Conservation (phyloP, 345 rosid genomes). For the Corchorus olitorius region DNA sequence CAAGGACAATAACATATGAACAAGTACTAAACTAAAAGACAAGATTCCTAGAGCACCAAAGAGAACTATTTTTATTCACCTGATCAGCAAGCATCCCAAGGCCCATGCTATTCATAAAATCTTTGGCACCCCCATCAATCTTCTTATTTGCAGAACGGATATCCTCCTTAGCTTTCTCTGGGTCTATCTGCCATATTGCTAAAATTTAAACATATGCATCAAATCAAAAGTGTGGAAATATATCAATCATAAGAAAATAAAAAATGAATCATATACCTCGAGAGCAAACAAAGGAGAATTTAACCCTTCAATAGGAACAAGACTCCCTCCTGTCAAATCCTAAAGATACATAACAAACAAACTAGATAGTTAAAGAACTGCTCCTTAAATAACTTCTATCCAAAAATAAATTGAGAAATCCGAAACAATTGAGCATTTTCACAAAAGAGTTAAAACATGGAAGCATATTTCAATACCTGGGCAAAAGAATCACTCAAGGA, state of each 20-base stretch:
- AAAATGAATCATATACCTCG: slow-evolving; percentile 49
- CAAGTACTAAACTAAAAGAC: not conserved
- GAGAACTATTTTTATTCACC: slow-evolving; percentile 37
- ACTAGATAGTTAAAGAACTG: not conserved
- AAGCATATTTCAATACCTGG: slow-evolving; percentile 40
- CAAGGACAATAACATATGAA: not conserved
- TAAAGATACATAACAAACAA: slow-evolving; percentile 24
- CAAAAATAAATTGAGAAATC: not conserved
- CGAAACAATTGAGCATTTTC: not conserved
- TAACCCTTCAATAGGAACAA: slow-evolving; percentile 68
- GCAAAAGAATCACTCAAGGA: slow-evolving; percentile 81
- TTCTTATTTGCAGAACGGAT: slow-evolving; percentile 41
- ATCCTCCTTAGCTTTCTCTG: slow-evolving; percentile 71
- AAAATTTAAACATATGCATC: slow-evolving; percentile 25
- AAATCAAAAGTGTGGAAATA: slow-evolving; percentile 6
- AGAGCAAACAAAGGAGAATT: slow-evolving; percentile 73
- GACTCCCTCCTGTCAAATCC: slow-evolving; percentile 75
- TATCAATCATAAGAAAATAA: not conserved
- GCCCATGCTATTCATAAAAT: slow-evolving; percentile 76
- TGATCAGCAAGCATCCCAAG: slow-evolving; percentile 74
- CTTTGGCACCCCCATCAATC: slow-evolving; percentile 46
- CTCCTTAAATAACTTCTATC: slow-evolving; percentile 3
- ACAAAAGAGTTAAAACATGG: not conserved
- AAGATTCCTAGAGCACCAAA: not conserved
- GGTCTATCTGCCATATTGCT: slow-evolving; percentile 48